phyloP scores from a whole-genome alignment of 768 basidiomycete genomes.

The Tulasnella sp. region DNA sequence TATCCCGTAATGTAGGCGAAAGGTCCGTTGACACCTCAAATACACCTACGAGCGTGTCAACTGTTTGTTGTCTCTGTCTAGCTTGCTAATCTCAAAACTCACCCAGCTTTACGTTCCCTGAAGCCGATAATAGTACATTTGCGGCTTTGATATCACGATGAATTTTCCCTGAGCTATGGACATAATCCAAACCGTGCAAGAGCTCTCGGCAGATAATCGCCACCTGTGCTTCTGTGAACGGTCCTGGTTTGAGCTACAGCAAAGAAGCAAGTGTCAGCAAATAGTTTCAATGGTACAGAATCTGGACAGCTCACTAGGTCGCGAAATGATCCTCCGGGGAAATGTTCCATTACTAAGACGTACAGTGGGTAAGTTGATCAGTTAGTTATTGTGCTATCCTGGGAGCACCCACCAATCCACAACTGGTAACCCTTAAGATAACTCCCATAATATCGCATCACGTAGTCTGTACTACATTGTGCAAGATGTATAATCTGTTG shows the following conservation, averaged over 20 bases:
- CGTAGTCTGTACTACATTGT: slow-evolving; percentile 90
- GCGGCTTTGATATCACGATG: slow-evolving; percentile 99
- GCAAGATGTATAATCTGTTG: slow-evolving; percentile 95
- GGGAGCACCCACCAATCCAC: slow-evolving; percentile 54
- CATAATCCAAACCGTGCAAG: slow-evolving; percentile 82
- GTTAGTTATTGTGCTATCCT: neutral
- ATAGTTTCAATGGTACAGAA: neutral
- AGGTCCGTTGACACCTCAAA: slow-evolving; percentile 98
- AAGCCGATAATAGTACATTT: slow-evolving; percentile 71
- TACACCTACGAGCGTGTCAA: slow-evolving; percentile 46
- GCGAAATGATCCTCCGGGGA: slow-evolving; percentile 95
- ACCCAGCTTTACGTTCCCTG: slow-evolving; percentile 83
- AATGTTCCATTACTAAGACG: slow-evolving; percentile 81
- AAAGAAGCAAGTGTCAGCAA: neutral
- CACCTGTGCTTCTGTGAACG: slow-evolving; percentile 86
- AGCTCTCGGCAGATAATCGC: slow-evolving; percentile 91
- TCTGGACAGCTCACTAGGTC: slow-evolving; percentile 51
- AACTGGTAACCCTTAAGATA: slow-evolving; percentile 95
- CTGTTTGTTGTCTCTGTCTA: neutral
- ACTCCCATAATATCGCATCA: slow-evolving; percentile 91
- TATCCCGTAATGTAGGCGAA: slow-evolving; percentile 85
- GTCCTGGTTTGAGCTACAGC: slow-evolving; percentile 65
- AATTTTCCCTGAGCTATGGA: slow-evolving; percentile 92
- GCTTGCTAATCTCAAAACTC: slow-evolving; percentile 5
- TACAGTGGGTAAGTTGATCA: neutral